phyloP scores from a whole-genome alignment of 148 eudicot species.

The Oxyria digyna region DNA sequence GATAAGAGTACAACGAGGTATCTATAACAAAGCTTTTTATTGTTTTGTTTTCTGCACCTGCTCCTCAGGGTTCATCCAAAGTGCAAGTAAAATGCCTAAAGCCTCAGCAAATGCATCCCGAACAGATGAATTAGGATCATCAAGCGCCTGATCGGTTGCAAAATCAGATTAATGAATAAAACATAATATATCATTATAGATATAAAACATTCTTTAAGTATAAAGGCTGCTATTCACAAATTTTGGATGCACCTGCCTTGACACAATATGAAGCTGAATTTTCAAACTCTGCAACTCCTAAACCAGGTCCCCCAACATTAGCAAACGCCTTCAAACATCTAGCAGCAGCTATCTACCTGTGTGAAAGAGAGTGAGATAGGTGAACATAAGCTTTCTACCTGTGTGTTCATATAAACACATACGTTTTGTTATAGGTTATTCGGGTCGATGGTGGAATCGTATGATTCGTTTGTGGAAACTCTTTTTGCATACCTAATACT shows the following conservation, averaged over 20 bases:
- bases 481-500: too few species aligned
- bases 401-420: too few species aligned
- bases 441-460: too few species aligned
- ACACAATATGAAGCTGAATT: constrained; percentile 72
- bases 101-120: constrained; percentile 99
- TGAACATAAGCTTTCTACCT: too few species aligned
- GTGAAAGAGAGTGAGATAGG: too few species aligned
- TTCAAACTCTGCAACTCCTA: constrained; percentile 82
- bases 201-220: background rate
- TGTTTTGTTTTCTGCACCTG: constrained; percentile 42
- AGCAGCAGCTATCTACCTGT: constrained; percentile 99
- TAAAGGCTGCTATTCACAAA: background rate
- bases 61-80: constrained; percentile 94
- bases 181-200: background rate
- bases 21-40: background rate
- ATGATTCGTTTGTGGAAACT: too few species aligned
- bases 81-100: constrained; percentile 85
- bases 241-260: constrained; percentile 34
- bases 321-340: constrained; percentile 92
- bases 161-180: constrained; percentile 11
- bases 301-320: constrained; percentile 86
- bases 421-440: too few species aligned
- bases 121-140: constrained; percentile 69
- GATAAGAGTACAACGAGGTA: background rate
- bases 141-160: constrained; percentile 53